Base-by-base conservation (phyloP, 352 stramenopile genomes). In the Aphanomyces invadans region DNA sequence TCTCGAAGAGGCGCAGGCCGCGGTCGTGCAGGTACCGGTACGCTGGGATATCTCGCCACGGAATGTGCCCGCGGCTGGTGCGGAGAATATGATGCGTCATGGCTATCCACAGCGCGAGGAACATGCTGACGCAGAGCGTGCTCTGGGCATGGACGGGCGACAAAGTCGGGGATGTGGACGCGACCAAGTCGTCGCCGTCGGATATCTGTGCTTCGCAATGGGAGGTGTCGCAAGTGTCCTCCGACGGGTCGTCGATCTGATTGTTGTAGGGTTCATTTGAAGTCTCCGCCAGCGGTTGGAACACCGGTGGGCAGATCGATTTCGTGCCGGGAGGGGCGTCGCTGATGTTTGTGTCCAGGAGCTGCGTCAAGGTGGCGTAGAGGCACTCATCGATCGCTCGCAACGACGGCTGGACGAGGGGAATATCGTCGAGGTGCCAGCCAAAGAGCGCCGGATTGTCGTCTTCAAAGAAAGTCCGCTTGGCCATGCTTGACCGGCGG, bases 381-480 rank as follows among this genome's bases (percentile, higher is more conserved):
- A 57, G 9, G 1, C 17, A 33, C 21, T 57, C 49, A 26, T 57
- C 21, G 29, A 57, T 57, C 5, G 49, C 49, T 11, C 15, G 21
- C 10, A 57, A 26, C 5, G 49, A 11, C 19, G 49, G 49, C 49
- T 57, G 49, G 5, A 57, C 21, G 12, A 10, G 32, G 11, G 38
- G n/a, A 2, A 26, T 29, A 23, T 64, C 36, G 19, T 19, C 19
- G 19, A 64, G 10, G 28, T 49, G 17, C 55, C 55, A 64, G 19
- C 55, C 55, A 49, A 51, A 64, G 55, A 64, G 38, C 19, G 55
- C 55, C 21, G 36, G 15, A 38, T 64, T 64, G 55, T 64, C 55
- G 11, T 64, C 55, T 46, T 64, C 31, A 15, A 64, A 64, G 25
- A 64, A 64, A 7, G 32, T 64, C 11, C 38, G 36, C 31, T 48